These are phyloP conservation scores for Saraca asoca DNA, from an alignment of 331 rosid species.

Conservation along the genomic window DNA sequence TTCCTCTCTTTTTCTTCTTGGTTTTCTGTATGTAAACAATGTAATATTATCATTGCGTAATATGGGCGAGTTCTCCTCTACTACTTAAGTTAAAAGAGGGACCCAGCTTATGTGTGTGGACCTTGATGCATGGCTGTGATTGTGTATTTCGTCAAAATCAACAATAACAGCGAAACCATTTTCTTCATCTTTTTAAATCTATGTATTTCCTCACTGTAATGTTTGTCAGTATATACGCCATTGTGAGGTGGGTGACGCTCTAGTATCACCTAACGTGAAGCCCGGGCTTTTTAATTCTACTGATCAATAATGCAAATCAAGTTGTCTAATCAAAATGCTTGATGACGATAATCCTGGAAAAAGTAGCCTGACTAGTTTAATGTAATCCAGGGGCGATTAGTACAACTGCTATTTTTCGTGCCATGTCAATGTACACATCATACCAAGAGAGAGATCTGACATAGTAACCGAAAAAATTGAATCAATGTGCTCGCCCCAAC, in stretches of 20 bases:
- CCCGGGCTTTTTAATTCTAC: background rate
- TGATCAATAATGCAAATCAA: background rate
- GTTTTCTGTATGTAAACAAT: conserved; percentile 34
- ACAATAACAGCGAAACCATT: background rate
- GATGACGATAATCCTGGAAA: too few species aligned
- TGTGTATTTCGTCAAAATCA: background rate
- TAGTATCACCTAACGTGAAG: background rate
- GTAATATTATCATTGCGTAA: conserved; percentile 2
- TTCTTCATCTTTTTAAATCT: background rate
- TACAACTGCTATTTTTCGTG: too few species aligned
- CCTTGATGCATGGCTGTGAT: conserved; percentile 30
- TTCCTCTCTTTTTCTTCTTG: background rate
- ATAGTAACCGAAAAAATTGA: too few species aligned
- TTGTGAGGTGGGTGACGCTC: background rate
- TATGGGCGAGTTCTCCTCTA: conserved; percentile 32
- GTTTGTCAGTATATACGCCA: background rate
- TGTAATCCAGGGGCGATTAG: too few species aligned
- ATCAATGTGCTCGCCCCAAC: too few species aligned
- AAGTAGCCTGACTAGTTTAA: too few species aligned
- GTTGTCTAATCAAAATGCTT: background rate
- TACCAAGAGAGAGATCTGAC: too few species aligned
- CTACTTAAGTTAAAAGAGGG: conserved; percentile 42
- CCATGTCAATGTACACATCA: too few species aligned
- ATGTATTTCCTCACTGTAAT: background rate
- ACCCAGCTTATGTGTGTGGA: conserved; percentile 26